Evolutionary conservation across 2,329 filamentous ascomycete genomes (phyloP).

Genomic region (Phyllosticta ampelicida): DNA sequence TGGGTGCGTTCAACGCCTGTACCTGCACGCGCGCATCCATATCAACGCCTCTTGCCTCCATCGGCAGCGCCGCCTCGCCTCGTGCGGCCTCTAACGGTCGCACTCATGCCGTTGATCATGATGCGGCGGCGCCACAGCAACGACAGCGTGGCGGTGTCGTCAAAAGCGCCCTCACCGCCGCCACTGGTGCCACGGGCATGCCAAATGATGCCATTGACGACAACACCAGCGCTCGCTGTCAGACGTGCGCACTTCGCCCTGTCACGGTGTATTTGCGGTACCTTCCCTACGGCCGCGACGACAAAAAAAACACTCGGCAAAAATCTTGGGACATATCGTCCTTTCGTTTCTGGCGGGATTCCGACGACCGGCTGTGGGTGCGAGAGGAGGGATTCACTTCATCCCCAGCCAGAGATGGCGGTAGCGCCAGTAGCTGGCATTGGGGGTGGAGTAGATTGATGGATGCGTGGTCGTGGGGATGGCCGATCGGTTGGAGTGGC

Average conservation of each 20-base stretch:
- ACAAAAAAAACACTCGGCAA: neutral
- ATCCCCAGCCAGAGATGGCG: neutral
- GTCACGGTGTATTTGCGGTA: constrained; percentile 23
- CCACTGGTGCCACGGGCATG: neutral
- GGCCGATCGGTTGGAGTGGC: neutral
- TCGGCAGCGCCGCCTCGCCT: neutral
- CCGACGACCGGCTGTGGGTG: constrained; percentile 15
- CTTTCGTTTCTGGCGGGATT: constrained; percentile 4
- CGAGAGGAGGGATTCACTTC: constrained; percentile 8
- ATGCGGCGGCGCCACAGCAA: neutral
- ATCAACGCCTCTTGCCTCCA: neutral
- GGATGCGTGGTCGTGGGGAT: neutral
- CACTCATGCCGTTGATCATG: neutral
- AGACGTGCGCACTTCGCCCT: constrained; percentile 19
- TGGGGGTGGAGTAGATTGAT: neutral
- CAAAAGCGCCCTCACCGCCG: neutral
- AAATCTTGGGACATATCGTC: neutral
- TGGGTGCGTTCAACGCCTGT: constrained; percentile 20
- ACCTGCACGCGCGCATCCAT: constrained; percentile 12
- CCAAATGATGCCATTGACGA: neutral
- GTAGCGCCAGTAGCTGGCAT: neutral
- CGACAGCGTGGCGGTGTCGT: neutral
- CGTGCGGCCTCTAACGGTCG: neutral
- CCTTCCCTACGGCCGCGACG: neutral
- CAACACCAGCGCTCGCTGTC: constrained; percentile 13